Base-by-base conservation (phyloP, 257 asterid genomes). In the Mitragyna speciosa region DNA sequence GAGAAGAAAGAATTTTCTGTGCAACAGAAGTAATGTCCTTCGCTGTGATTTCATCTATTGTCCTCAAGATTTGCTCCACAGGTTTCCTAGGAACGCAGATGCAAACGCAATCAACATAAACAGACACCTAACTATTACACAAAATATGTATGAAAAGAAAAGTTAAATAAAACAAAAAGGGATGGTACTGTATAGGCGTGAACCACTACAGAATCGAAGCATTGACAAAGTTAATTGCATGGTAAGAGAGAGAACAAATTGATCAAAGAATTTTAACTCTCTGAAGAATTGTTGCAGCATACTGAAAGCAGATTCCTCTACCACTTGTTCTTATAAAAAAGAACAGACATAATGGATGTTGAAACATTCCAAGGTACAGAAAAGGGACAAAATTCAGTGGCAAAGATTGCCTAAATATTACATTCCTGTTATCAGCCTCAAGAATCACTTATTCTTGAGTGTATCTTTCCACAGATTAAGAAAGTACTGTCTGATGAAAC, bases 1-100 rank as follows among this genome's bases (percentile, higher is more conserved):
- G 99, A 51, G 96, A 88, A 24, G 87, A 68, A 28, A 96, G 33
- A 65, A 96, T 97, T 81, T 87, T 88, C 73, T 81, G 83, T 24
- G 86, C 88, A 33, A 78, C n/a, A 11, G 80, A 54, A 72, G 90
- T 65, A 74, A 96, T 90, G 86, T 93, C 98, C 58, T 86, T 77
- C 17, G 77, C 76, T 48, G 94, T 78, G 77, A 96, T 83, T 65
- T 83, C 86, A 43, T 96, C 98, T 43, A 96, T 80, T 14, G 83
- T 81, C 84, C 84, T 85, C 93, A 94, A 88, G 97, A 86, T 94
- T 82, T 91, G 87, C 79, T 91, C 97, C 86, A 88, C 96, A 12
- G 98, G 94, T 89, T 92, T 90, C 91, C 99, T 96, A 51, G 24
- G 68, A 64, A 85, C 4, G 63, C 79, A 79, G 69, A 85, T 59